phyloP scores from a whole-genome alignment of 1,284 basidiomycete genomes.

The Trichosporon sp. region DNA sequence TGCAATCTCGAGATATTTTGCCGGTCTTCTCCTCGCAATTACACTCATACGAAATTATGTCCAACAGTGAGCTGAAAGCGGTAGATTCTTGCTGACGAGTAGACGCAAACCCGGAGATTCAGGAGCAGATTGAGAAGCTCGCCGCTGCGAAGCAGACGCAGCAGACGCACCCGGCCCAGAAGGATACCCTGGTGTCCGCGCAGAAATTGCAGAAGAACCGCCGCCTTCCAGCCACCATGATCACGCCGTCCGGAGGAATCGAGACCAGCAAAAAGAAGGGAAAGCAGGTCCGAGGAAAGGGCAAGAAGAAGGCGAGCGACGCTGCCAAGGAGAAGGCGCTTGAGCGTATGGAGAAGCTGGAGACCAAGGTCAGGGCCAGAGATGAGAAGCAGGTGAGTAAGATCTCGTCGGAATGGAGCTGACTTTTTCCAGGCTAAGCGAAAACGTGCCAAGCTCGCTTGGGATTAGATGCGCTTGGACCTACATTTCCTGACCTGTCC shows the following conservation, averaged over 20 bases:
- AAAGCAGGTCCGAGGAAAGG: conserved; percentile 15
- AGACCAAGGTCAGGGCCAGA: conserved; percentile 21
- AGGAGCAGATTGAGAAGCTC: conserved; percentile 13
- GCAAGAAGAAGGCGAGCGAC: conserved; percentile 25
- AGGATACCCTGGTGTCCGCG: conserved; percentile 22
- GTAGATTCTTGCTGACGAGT: neutral
- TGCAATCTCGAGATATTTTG: neutral
- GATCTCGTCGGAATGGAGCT: neutral
- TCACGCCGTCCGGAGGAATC: conserved; percentile 32
- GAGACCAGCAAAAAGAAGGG: conserved; percentile 27
- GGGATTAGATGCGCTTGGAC: conserved; percentile 28
- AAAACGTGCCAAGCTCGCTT: conserved; percentile 42
- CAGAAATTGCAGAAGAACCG: conserved; percentile 41
- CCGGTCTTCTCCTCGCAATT: neutral
- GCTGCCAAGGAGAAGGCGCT: conserved; percentile 38
- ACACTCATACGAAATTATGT: neutral
- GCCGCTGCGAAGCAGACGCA: conserved; percentile 16
- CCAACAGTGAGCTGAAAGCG: neutral
- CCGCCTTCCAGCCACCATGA: conserved; percentile 44
- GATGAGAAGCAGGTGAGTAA: conserved; percentile 42
- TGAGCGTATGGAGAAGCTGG: conserved; percentile 28
- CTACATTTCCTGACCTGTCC: neutral
- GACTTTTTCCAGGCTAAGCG: conserved; percentile 30
- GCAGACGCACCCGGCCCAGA: conserved; percentile 18
- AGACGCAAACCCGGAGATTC: conserved; percentile 5